A percentile compares a stretch with the other conserved stretches of the same genome.
These are phyloP conservation scores for Mrakia blollopis DNA, from an alignment of 768 basidiomycete genomes.

Conservation along the genomic window DNA sequence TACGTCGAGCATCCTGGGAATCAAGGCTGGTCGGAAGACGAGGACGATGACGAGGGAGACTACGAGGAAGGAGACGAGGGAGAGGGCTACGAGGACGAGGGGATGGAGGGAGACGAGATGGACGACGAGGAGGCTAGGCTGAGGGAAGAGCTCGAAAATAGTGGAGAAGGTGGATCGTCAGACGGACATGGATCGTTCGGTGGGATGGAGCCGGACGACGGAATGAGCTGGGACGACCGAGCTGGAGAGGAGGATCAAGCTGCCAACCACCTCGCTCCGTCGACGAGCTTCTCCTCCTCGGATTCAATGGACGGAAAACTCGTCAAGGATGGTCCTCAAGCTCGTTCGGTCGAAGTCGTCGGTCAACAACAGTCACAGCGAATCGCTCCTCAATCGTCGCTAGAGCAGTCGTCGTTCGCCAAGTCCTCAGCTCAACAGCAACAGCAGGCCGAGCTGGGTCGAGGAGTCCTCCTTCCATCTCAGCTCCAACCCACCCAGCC, in stretches of 20 bases:
- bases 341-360: conserved; percentile 9
- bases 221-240: conserved; percentile 80
- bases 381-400: background rate
- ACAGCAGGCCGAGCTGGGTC: conserved; percentile 9
- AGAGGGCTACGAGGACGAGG: conserved; percentile 2
- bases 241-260: conserved; percentile 48
- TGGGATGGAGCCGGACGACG: conserved; percentile 65
- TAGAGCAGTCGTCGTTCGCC: background rate
- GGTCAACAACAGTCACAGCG: background rate
- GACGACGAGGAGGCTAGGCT: background rate
- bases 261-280: background rate
- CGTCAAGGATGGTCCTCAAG: background rate
- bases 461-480: background rate
- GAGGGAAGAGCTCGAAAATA: background rate
- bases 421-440: background rate
- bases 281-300: conserved; percentile 3
- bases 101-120: conserved; percentile 25
- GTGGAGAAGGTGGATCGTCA: conserved; percentile 1
- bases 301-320: background rate
- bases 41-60: conserved; percentile 53
- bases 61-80: conserved; percentile 29
- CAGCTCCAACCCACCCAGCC: background rate
- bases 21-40: conserved; percentile 60
- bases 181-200: conserved; percentile 51
- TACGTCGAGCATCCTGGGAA: conserved; percentile 49